Percentiles rank a stretch among this genome's conserved stretches.
phyloP scores from a whole-genome alignment of 495 filamentous ascomycete species.

The Pseudevernia furfuracea region DNA sequence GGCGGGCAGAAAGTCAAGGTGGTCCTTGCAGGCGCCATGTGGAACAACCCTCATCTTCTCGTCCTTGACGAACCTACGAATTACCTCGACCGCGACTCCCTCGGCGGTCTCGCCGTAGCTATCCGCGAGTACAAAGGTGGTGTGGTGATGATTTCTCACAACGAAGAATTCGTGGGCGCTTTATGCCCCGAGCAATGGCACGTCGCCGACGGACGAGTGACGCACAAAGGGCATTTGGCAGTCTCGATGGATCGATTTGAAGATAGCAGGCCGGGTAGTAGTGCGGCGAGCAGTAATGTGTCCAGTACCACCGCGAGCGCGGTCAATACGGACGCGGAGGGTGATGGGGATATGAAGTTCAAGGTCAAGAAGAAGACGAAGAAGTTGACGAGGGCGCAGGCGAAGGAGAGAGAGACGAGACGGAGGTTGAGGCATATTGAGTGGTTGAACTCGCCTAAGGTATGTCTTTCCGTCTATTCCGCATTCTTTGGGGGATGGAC shows the following conservation, averaged over 20 bases:
- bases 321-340: conserved; percentile 79
- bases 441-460: conserved; percentile 67
- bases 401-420: conserved; percentile 86
- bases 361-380: conserved; percentile 87
- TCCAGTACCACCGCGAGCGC: conserved; percentile 57
- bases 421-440: conserved; percentile 89
- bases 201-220: conserved; percentile 77
- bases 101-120: conserved; percentile 89
- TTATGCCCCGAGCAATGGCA: conserved; percentile 93
- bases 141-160: conserved; percentile 98
- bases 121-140: conserved; percentile 97
- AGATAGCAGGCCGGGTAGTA: conserved; percentile 61
- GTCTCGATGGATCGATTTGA: conserved; percentile 78
- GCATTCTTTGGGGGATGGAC: too few species aligned
- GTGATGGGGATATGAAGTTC: conserved; percentile 78
- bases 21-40: conserved; percentile 94
- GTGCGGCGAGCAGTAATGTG: conserved; percentile 52
- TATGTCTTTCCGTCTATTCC: conserved; percentile 11
- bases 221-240: conserved; percentile 68
- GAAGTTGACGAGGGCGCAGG: conserved; percentile 93
- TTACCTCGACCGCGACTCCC: conserved; percentile 95
- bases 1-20: conserved; percentile 99
- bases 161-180: conserved; percentile 95
- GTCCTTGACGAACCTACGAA: conserved; percentile 99
- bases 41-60: conserved; percentile 96